Evolutionary conservation across 2,329 filamentous ascomycete genomes (phyloP), one percentile per base, ranked within the genome.

Genomic region (Neoscytalidium dimidiatum): DNA sequence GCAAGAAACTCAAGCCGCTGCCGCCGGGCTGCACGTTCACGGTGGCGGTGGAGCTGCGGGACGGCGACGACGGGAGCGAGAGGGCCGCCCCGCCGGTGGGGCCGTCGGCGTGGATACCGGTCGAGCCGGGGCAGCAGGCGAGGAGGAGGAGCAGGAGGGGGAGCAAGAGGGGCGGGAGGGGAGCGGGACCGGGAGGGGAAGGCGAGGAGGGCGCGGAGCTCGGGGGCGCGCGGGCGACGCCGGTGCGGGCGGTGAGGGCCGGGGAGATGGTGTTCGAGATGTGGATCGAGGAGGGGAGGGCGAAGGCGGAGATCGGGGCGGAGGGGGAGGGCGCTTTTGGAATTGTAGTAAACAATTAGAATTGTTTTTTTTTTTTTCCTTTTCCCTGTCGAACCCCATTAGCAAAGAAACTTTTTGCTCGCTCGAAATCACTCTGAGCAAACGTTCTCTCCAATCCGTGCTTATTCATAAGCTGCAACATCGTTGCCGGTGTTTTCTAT

Each of bases 21-120:
- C 90, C 90, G 0, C 77, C 82, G 1, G 84, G 85, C 1, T 92
- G 90, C 74, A 90, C 89, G 0, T 94, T 91, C 75, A 92, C 90
- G 0, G 76, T 94, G n/a, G 89, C 88, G 0, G 84, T 94, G 44
- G 91, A 94, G 76, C 74, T 94, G 68, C 86, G 85, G 43, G 85
- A 90, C 23, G 82, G 88, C 44, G 82, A 81, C 0, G 76, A n/a
- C n/a, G n/a, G n/a, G n/a, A n/a, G n/a, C n/a, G n/a, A n/a, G n/a
- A n/a, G 79, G 43, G 77, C 33, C n/a, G 81, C 31, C 82, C 82
- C 1, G 69, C 82, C 31, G 75, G 74, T 43, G 79, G 88, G 69
- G 79, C 87, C 71, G 79, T 82, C 6, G 82, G 83, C 69, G 11
- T 71, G 72, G 51, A 70, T 74, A 49, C 62, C 51, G 29, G 62